Evolutionary conservation across 2,329 filamentous ascomycete species (phyloP).

Genomic region (Pseudopyrenochaeta lycopersici): DNA sequence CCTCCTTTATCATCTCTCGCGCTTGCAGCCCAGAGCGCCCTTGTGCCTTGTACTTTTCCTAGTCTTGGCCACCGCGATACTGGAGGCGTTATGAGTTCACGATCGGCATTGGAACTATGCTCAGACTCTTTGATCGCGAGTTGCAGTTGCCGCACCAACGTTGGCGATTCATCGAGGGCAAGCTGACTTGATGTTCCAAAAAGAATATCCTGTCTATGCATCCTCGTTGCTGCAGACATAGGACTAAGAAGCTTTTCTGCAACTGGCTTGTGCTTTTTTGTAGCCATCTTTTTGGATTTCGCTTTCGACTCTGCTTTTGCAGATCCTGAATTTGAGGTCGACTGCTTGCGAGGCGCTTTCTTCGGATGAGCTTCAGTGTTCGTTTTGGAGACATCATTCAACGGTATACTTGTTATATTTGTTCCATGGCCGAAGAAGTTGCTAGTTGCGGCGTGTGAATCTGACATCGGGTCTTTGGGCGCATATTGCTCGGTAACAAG

Average conservation of each 20-base stretch:
- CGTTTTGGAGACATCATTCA: conserved; percentile 29
- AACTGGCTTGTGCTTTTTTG: conserved; percentile 36
- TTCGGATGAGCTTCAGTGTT: conserved; percentile 14
- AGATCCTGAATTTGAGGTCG: conserved; percentile 24
- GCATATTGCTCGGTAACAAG: conserved; percentile 48
- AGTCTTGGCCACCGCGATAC: conserved; percentile 28
- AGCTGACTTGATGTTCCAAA: conserved; percentile 54
- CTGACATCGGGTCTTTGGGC: conserved; percentile 10
- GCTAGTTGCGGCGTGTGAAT: conserved; percentile 15
- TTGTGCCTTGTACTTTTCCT: conserved; percentile 26
- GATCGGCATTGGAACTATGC: conserved; percentile 15
- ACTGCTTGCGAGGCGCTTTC: conserved; percentile 32
- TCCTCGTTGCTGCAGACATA: conserved; percentile 32
- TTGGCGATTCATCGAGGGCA: conserved; percentile 48
- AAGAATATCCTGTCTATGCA: conserved; percentile 46
- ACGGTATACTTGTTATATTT: conserved; percentile 32
- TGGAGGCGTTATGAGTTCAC: not conserved
- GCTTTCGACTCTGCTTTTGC: conserved; percentile 26
- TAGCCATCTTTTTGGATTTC: conserved; percentile 29
- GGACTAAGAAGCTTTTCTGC: conserved; percentile 51
- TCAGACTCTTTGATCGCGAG: conserved; percentile 47
- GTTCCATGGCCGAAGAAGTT: conserved; percentile 31
- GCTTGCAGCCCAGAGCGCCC: conserved; percentile 44
- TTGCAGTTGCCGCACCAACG: conserved; percentile 46
- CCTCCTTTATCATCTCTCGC: conserved; percentile 42